Evolutionary conservation across 2,329 filamentous ascomycete species (phyloP), one percentile per base, ranked within the genome.

Genomic region (Aureobasidium sp.): DNA sequence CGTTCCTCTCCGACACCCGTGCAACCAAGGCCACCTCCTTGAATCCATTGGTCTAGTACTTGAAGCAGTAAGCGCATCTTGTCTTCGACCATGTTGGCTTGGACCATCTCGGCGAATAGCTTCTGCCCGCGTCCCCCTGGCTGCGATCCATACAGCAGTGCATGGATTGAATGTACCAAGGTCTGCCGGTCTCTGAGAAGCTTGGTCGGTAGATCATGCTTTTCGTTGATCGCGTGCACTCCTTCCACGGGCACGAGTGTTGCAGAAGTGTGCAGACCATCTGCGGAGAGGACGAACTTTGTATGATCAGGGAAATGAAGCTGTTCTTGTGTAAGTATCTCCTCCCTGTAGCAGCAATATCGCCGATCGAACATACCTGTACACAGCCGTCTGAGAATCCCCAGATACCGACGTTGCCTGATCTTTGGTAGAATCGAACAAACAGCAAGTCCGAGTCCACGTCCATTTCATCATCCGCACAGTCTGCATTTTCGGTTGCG

Each of bases 291-390:
- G 14, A 93, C 87, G 60, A 94, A 83, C 75, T 94, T 94, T 63
- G 90, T 93, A 72, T 94, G 90, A 67, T 94, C 90, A 2, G 90
- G 89, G 73, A 94, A 94, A 75, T 94, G 93, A 75, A 93, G 89
- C 83, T 91, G 66, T 4, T n/a, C 24, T 24, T 53, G 29, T 42
- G 53, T 64, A 33, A 62, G 60, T 35, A 31, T 42, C 22, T 39
- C 35, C 15, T 15, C 31, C 14, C 33, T 31, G n/a, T 24, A 14
- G 12, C 14, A 56, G 1, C 14, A 5, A 11, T 35, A 40, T 29
- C 19, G n/a, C 27, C 17, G 47, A 27, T 14, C 0, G 60, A 61
- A 63, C 75, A 67, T 77, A 87, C 85, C 79, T 89, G 89, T 66
- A 92, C 81, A 68, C 90, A 88, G 2, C 90, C 90, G 70, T 93